Evolutionary conservation across 345 rosid species (phyloP), one percentile per base, ranked within the genome.

Genomic region (Gossypium bickii): DNA sequence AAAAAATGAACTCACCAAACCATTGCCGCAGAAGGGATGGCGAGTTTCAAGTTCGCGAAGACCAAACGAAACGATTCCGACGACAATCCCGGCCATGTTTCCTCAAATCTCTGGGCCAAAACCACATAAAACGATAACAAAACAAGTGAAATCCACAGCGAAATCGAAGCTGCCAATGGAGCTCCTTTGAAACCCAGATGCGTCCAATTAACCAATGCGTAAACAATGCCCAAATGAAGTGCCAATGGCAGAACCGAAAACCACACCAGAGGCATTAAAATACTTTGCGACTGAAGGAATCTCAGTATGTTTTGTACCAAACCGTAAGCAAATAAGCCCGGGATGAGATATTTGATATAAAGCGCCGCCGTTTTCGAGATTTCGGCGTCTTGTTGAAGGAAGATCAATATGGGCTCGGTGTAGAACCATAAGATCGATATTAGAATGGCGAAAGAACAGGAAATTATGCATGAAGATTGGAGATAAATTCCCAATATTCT

Each of bases 1-100:
- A 29, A 29, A 27, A 38, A 44, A 4, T 8, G 2, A 45, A 66
- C 91, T 82, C 83, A 91, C 93, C 96, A 91, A 8, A 87, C 87
- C 97, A 93, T 90, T 67, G 91, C 92, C 1, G 97, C 93, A 4
- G 95, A 91, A 64, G 89, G 88, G 74, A 91, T 55, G 61, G 92
- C 91, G 12, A 93, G 67, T 72, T 79, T 87, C 76, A 93, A 62
- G 87, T 80, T 82, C 6, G 76, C 0, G 2, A 74, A 48, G 3
- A 88, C 45, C 71, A 80, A 80, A 34, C 65, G 12, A 48, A 86
- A 73, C 9, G 92, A 73, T 76, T 85, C 89, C 0, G 49, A 64
- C 0, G 93, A 83, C 56, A 88, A 82, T 16, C 97, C 92, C 6
- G 78, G 72, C 98, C 93, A 91, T 4, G 98, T 89, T 22, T 78